phyloP scores from a whole-genome alignment of 768 basidiomycete species.

The Suillus cothurnatus region DNA sequence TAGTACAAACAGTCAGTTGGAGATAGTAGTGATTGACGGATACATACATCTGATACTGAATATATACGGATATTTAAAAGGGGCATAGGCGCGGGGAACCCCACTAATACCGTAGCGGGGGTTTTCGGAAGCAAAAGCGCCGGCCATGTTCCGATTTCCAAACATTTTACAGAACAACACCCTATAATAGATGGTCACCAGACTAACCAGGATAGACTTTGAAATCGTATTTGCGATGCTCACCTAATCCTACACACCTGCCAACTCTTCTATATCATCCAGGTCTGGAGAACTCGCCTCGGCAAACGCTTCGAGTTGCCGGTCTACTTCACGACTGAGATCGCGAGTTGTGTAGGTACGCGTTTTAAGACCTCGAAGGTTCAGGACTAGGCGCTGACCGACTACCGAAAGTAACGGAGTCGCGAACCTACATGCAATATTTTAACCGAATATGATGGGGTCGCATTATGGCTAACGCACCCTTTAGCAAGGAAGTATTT shows the following conservation, averaged over 20 bases:
- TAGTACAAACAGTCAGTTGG: background rate
- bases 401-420: slow-evolving; percentile 14
- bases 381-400: slow-evolving; percentile 24
- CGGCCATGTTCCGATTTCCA: background rate
- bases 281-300: background rate
- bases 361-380: slow-evolving; percentile 14
- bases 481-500: slow-evolving; percentile 10
- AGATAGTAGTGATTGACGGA: background rate
- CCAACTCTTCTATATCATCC: too few species aligned
- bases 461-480: background rate
- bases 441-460: background rate
- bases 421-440: slow-evolving; percentile 14
- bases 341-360: slow-evolving; percentile 5
- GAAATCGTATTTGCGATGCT: background rate
- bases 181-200: background rate
- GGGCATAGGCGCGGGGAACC: too few species aligned
- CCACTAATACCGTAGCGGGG: too few species aligned
- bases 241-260: background rate
- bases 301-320: slow-evolving; percentile 17
- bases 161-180: background rate
- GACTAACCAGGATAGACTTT: background rate
- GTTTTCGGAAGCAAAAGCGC: background rate
- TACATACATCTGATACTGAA: background rate
- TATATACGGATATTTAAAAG: background rate
- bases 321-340: slow-evolving; percentile 21